Evolutionary conservation across 495 filamentous ascomycete genomes (phyloP).

Genomic region (Lasiosphaeria miniovina): DNA sequence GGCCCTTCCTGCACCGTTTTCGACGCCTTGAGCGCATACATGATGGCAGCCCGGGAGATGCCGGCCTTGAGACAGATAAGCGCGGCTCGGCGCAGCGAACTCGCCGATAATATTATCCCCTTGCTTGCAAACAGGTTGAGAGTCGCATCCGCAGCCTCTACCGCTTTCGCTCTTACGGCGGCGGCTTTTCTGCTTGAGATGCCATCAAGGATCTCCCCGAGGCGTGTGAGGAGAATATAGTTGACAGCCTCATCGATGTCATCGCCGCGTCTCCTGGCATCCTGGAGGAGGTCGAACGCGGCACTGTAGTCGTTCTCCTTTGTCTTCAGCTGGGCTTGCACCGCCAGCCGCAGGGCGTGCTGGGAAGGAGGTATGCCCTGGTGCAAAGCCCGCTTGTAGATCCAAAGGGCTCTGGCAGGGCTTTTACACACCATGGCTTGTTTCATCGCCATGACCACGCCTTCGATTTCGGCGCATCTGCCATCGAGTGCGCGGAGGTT

Average conservation of each 20-base stretch:
- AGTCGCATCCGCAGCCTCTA: conserved; percentile 18
- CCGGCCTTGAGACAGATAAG: conserved; percentile 28
- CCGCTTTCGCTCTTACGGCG: conserved; percentile 17
- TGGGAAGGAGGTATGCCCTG: conserved; percentile 30
- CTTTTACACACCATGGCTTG: conserved; percentile 23
- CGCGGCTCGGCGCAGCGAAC: conserved; percentile 39
- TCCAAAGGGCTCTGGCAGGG: conserved; percentile 24
- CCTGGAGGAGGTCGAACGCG: conserved; percentile 33
- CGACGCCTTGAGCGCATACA: conserved; percentile 33
- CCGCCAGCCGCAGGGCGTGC: conserved; percentile 37
- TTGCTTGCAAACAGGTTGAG: conserved; percentile 25
- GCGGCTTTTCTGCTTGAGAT: not conserved
- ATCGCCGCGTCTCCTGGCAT: conserved; percentile 29
- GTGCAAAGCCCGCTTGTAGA: conserved; percentile 35
- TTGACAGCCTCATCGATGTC: conserved; percentile 32
- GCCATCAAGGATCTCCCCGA: conserved; percentile 13
- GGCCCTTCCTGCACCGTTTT: conserved; percentile 18
- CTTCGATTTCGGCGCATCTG: conserved; percentile 24
- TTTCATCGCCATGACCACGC: conserved; percentile 38
- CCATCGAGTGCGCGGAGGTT: conserved; percentile 22
- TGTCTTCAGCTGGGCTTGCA: conserved; percentile 36
- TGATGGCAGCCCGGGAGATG: conserved; percentile 32
- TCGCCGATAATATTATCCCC: conserved; percentile 26
- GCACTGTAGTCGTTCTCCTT: conserved; percentile 7
- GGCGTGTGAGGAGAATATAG: conserved; percentile 25